Evolutionary conservation across 352 stramenopile species (phyloP), one percentile per base, ranked within the genome.

Genomic region (Globisporangium cylindrosporum): DNA sequence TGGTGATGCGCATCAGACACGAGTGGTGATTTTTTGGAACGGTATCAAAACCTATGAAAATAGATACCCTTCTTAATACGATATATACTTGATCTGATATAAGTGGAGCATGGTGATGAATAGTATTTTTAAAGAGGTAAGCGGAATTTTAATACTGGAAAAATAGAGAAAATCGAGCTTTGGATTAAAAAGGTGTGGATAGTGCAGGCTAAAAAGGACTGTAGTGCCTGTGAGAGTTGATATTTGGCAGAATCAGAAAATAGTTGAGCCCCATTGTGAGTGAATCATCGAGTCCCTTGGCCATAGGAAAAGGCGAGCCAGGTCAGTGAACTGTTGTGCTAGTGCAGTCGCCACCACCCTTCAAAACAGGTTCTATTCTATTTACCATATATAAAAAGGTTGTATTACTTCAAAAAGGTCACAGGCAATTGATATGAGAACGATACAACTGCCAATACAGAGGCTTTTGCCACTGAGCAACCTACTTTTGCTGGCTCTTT

Each of bases 291-390:
- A 49, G 41, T 49, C 41, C 38, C 38, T 49, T 49, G 14, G 14
- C 15, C 41, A 49, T 29, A 29, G 49, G 49, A 56, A 55, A 56
- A 56, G 49, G 49, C 49, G 49, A 56, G 49, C 9, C 49, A 56
- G 9, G 22, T 58, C 12, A 58, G 24, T 34, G 7, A 58, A 18
- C 14, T 8, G 41, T 49, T 49, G 41, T 49, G 41, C 41, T 49
- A 15, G 41, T 49, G 41, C 41, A n/a, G 15, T 49, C 41, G 41
- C 15, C 15, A n/a, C 15, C 41, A n/a, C 14, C 41, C 41, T 49
- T 49, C 15, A n/a, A n/a, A 58, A 58, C 29, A 58, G 24, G 6
- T 36, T 22, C 1, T 6, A 20, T 7, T n/a, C 2, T 1, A 22
- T n/a, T 9, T n/a, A 49, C 1, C 41, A n/a, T n/a, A n/a, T 18